Evolutionary conservation across 1,284 basidiomycete genomes (phyloP).

Genomic region (Fomitopsis pinicola): DNA sequence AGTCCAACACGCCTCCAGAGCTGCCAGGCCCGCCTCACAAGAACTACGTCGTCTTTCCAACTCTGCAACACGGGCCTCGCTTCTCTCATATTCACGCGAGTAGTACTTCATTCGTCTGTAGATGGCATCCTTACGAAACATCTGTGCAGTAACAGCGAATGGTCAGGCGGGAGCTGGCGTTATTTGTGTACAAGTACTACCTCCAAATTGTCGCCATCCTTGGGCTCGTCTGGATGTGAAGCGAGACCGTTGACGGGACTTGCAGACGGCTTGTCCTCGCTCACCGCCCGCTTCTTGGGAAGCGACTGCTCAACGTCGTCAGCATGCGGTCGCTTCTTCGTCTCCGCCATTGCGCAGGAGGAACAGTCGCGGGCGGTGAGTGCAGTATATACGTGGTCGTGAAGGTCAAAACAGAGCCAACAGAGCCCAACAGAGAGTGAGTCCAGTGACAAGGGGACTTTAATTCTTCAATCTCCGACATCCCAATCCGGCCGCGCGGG

Average conservation of each 20-base stretch:
- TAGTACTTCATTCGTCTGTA: conserved; percentile 91
- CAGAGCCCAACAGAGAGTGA: background rate
- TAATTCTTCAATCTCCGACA: conserved; percentile 21
- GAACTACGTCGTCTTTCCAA: conserved; percentile 71
- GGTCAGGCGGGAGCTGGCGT: conserved; percentile 30
- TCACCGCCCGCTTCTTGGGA: conserved; percentile 65
- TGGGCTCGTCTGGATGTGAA: conserved; percentile 48
- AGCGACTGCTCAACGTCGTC: conserved; percentile 50
- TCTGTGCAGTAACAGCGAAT: conserved; percentile 35
- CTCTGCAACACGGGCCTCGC: conserved; percentile 62
- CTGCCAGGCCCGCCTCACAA: conserved; percentile 76
- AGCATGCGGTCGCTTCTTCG: conserved; percentile 56
- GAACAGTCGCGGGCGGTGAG: background rate
- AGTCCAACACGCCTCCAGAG: conserved; percentile 86
- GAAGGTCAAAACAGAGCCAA: background rate
- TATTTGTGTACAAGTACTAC: conserved; percentile 33
- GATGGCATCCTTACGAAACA: conserved; percentile 83
- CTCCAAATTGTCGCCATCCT: conserved; percentile 67
- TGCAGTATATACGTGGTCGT: background rate
- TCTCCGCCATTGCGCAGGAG: conserved; percentile 40
- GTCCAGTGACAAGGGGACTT: conserved; percentile 3
- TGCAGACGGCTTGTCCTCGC: conserved; percentile 53
- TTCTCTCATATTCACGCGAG: conserved; percentile 75
- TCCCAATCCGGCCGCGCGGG: background rate
- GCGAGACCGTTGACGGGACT: conserved; percentile 50